These are phyloP conservation scores for Torulaspora indica DNA, from an alignment of 805 yeast genomes.

Conservation along the genomic window DNA sequence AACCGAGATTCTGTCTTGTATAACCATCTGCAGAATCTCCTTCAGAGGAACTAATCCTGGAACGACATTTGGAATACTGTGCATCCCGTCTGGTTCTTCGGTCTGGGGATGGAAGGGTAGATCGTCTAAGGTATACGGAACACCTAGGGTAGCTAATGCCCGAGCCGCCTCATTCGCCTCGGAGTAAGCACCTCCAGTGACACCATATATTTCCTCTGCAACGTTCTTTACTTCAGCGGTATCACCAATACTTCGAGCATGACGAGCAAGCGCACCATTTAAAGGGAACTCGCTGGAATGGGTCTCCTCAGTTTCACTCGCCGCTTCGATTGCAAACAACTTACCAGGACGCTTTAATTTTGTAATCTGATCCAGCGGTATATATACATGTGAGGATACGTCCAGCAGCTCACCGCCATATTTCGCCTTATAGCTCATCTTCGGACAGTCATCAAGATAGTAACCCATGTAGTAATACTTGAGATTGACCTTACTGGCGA, in stretches of 20 bases:
- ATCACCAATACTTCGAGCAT: constrained; percentile 7
- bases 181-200: constrained; percentile 30
- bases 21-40: constrained; percentile 41
- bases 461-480: constrained; percentile 68
- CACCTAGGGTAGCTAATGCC: constrained; percentile 17
- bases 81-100: constrained; percentile 11
- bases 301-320: neutral
- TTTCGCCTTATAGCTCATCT: constrained; percentile 75
- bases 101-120: constrained; percentile 2
- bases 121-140: constrained; percentile 15
- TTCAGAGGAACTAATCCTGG: constrained; percentile 50
- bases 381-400: constrained; percentile 44
- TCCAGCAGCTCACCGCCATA: constrained; percentile 75
- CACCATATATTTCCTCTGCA: constrained; percentile 42
- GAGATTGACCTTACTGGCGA: constrained; percentile 40
- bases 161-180: constrained; percentile 22
- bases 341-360: constrained; percentile 26
- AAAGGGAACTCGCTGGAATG: constrained; percentile 5
- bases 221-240: constrained; percentile 17
- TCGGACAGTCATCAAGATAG: constrained; percentile 70
- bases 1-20: constrained; percentile 26
- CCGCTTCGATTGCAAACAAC: constrained; percentile 17
- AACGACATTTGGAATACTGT: constrained; percentile 40
- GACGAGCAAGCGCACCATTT: constrained; percentile 10
- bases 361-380: constrained; percentile 23